phyloP scores from a whole-genome alignment of 768 basidiomycete genomes.

The Leccinum disarticulatum region DNA sequence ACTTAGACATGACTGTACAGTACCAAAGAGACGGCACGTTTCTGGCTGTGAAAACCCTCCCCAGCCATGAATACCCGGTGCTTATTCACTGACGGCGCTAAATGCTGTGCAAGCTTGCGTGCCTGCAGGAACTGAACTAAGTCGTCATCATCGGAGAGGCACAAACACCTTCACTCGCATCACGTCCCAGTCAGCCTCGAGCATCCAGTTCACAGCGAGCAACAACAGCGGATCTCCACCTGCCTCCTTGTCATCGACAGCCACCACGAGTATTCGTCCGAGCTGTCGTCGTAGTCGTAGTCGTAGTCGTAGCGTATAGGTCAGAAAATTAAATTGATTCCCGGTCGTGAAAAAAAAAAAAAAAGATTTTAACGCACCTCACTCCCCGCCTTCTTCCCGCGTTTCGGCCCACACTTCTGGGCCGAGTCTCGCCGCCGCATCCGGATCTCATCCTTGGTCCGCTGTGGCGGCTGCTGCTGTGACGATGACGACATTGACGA shows the following conservation, averaged over 20 bases:
- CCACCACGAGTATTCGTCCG: constrained; percentile 67
- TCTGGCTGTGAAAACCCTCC: no score
- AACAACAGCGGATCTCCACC: constrained; percentile 56
- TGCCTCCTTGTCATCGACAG: constrained; percentile 46
- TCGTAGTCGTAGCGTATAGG: background rate
- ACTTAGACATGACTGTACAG: no score
- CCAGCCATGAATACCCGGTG: constrained; percentile 32
- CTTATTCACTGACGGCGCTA: constrained; percentile 39
- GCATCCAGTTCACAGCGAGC: constrained; percentile 63
- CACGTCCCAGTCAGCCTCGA: constrained; percentile 63
- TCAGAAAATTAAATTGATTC: background rate
- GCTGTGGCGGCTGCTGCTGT: constrained; percentile 14
- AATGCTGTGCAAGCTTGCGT: constrained; percentile 31
- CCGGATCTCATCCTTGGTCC: constrained; percentile 71
- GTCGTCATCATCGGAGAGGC: no score
- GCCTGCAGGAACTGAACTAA: constrained; percentile 20
- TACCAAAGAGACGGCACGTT: no score
- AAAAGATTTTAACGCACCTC: constrained; percentile 54
- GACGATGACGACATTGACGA: background rate
- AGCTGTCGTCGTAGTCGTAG: constrained; percentile 44
- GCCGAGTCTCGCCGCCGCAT: constrained; percentile 69
- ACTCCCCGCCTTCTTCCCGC: constrained; percentile 38
- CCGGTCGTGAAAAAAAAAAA: background rate
- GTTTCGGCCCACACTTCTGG: constrained; percentile 81
- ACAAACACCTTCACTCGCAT: constrained; percentile 56